phyloP scores from a whole-genome alignment of 345 rosid species.

The Eucalyptus sp. region DNA sequence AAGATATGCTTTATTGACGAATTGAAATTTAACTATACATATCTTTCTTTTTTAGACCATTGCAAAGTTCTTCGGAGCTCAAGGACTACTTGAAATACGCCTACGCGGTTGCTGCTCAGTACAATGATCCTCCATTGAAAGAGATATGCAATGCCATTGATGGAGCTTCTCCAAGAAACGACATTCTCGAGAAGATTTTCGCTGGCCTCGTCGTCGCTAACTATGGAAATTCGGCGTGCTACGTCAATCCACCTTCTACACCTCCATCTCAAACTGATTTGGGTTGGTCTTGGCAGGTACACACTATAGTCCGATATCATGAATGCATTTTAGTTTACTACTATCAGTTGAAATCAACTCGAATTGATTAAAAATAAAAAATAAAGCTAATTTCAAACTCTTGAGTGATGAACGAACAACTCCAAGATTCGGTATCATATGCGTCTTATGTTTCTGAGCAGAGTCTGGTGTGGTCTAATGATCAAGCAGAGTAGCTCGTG shows the following conservation, averaged over 20 bases:
- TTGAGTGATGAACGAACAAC: background rate
- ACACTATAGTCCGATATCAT: background rate
- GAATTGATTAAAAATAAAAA: background rate
- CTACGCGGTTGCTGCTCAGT: accelerated
- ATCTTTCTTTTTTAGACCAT: background rate
- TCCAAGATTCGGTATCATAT: background rate
- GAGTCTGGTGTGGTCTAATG: background rate
- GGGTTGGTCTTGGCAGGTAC: background rate
- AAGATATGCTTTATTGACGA: background rate
- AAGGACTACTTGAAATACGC: accelerated
- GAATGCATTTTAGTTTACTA: background rate
- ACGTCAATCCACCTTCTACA: background rate
- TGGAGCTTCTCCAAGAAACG: background rate
- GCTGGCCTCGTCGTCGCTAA: background rate
- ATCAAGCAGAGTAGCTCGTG: background rate
- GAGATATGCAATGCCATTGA: background rate
- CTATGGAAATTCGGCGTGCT: background rate
- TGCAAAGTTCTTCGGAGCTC: background rate
- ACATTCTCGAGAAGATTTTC: background rate
- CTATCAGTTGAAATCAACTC: background rate
- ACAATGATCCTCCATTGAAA: background rate
- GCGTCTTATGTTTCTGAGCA: background rate
- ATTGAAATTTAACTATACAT: background rate
- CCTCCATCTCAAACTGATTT: background rate
- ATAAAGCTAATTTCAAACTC: background rate